These are phyloP conservation scores for Trichophyton simii DNA, from an alignment of 2,329 filamentous ascomycete species.

Conservation along the genomic window DNA sequence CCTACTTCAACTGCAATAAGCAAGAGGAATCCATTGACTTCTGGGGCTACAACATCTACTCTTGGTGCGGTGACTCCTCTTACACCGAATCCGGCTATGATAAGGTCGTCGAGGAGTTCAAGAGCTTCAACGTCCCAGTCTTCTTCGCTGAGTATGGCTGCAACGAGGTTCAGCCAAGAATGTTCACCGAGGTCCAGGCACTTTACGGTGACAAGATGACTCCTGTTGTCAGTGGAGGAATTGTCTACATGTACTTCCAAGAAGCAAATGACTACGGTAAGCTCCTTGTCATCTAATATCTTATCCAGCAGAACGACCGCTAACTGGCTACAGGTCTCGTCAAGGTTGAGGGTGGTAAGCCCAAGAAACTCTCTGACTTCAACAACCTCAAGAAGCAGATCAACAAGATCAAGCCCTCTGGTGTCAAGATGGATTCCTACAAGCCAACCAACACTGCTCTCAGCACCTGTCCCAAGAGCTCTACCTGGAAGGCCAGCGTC, in stretches of 20 bases:
- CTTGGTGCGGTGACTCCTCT: slow-evolving; percentile 83
- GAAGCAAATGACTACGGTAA: slow-evolving; percentile 77
- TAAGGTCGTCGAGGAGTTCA: slow-evolving; percentile 73
- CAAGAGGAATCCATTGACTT: slow-evolving; percentile 66
- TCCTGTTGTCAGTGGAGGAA: slow-evolving; percentile 80
- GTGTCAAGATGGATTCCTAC: slow-evolving; percentile 56
- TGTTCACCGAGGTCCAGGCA: slow-evolving; percentile 72
- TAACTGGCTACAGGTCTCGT: slow-evolving; percentile 20
- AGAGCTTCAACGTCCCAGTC: slow-evolving; percentile 77
- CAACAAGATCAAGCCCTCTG: slow-evolving; percentile 52
- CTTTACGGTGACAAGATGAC: slow-evolving; percentile 76
- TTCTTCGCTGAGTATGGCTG: slow-evolving; percentile 99
- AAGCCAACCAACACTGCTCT: slow-evolving; percentile 57
- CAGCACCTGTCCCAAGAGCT: slow-evolving; percentile 56
- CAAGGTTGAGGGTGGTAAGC: slow-evolving; percentile 53
- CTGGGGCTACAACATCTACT: slow-evolving; percentile 99
- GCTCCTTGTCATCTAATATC: slow-evolving; percentile 14
- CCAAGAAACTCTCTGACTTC: slow-evolving; percentile 62
- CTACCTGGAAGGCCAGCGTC: slow-evolving; percentile 51
- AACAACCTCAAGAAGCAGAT: slow-evolving; percentile 58
- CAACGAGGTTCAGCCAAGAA: slow-evolving; percentile 60
- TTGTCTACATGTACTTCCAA: slow-evolving; percentile 98
- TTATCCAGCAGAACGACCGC: background rate
- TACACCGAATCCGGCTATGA: slow-evolving; percentile 68
- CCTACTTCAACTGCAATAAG: slow-evolving; percentile 81